phyloP scores from a whole-genome alignment of 2,329 filamentous ascomycete genomes.

The Scolecobasidium constrictum region DNA sequence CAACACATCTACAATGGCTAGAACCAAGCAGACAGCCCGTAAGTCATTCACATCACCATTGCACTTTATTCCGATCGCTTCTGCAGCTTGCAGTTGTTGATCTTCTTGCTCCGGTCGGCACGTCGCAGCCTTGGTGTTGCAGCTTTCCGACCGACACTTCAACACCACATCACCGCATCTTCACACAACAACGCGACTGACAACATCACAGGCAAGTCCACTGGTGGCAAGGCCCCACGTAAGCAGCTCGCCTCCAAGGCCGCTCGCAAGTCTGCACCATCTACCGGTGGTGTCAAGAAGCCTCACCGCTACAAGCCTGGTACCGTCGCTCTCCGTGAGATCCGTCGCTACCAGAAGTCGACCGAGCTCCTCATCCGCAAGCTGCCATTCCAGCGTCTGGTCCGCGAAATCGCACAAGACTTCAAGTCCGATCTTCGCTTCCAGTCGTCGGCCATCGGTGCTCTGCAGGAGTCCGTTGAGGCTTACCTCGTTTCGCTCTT shows the following conservation, averaged over 20 bases:
- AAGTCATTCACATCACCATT: conserved; percentile 25
- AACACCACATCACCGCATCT: conserved; percentile 10
- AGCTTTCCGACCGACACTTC: conserved; percentile 13
- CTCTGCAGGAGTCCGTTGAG: conserved; percentile 90
- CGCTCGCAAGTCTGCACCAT: conserved; percentile 94
- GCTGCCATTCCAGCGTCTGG: conserved; percentile 69
- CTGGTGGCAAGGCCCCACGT: conserved; percentile 61
- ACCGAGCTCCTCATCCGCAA: conserved; percentile 79
- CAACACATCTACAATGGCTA: conserved; percentile 33
- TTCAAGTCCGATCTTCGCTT: conserved; percentile 68
- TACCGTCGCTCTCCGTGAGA: conserved; percentile 82
- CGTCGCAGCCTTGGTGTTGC: conserved; percentile 7
- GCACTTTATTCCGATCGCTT: conserved; percentile 10
- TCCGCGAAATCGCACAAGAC: conserved; percentile 61
- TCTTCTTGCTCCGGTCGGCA: conserved; percentile 1
- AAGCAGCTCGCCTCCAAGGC: conserved; percentile 99
- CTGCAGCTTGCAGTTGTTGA: conserved; percentile 10
- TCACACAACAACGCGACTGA: conserved; percentile 4
- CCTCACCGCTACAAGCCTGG: conserved; percentile 50
- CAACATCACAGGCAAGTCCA: conserved; percentile 52
- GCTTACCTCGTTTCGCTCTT: conserved; percentile 95
- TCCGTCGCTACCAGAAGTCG: conserved; percentile 78
- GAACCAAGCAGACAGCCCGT: conserved; percentile 47
- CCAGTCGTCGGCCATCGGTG: conserved; percentile 91
- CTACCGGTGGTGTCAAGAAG: conserved; percentile 64